A percentile compares a stretch with the other conserved stretches of the same genome.
These are phyloP conservation scores for Chlorella sp. DNA, from an alignment of 139 green algal species.

Conservation along the genomic window DNA sequence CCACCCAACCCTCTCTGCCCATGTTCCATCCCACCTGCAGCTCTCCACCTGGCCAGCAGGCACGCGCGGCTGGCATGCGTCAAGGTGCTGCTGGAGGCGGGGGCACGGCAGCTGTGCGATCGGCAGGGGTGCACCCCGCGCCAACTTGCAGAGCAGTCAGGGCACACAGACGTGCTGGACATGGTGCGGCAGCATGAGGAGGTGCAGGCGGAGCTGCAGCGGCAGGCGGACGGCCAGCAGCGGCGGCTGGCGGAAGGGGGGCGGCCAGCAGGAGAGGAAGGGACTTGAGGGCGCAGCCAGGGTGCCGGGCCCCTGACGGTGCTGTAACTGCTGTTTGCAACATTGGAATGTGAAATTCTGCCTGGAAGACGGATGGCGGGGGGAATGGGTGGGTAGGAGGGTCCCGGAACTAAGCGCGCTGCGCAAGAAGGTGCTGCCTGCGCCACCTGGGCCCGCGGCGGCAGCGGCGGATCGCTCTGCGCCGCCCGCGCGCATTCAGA, in stretches of 20 bases:
- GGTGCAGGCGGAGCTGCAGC: not conserved
- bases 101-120: not conserved
- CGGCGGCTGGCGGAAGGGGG: not conserved
- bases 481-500: too few species aligned
- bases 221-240: not conserved
- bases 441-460: too few species aligned
- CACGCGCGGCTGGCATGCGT: slow-evolving; percentile 19
- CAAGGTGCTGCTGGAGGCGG: slow-evolving; percentile 5
- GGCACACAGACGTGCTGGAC: not conserved
- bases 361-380: too few species aligned
- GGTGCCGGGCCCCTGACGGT: too few species aligned
- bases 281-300: not conserved
- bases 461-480: too few species aligned
- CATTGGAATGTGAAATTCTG: too few species aligned
- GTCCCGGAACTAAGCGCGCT: not conserved
- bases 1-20: not conserved
- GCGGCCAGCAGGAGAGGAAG: not conserved
- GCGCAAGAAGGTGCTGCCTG: not conserved
- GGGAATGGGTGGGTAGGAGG: not conserved
- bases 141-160: not conserved
- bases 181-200: slow-evolving; percentile 27
- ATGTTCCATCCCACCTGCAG: not conserved
- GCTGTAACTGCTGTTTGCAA: too few species aligned
- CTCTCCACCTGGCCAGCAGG: slow-evolving; percentile 25
- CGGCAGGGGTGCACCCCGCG: not conserved